These are phyloP conservation scores for Aspergillus taichungensis DNA, from an alignment of 495 filamentous ascomycete genomes.

Conservation along the genomic window DNA sequence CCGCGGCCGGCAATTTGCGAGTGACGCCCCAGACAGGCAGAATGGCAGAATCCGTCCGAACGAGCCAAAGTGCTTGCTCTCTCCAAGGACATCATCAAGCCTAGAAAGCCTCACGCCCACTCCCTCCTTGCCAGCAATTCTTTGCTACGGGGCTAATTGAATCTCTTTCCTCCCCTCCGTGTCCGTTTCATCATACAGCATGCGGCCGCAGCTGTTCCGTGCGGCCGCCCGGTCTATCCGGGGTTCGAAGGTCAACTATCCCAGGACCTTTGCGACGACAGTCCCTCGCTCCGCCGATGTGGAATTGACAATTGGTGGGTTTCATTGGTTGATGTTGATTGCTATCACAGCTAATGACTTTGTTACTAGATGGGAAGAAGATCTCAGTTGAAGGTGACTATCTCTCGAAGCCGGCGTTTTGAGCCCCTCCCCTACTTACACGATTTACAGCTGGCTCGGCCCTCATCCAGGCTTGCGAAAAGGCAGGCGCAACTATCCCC, in stretches of 20 bases:
- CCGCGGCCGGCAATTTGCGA: slow-evolving; percentile 27
- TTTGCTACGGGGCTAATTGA: slow-evolving; percentile 11
- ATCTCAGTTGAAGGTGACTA: slow-evolving; percentile 82
- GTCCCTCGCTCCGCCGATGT: slow-evolving; percentile 71
- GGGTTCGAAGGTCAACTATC: slow-evolving; percentile 50
- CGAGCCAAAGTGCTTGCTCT: slow-evolving; percentile 25
- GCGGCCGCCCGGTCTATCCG: slow-evolving; percentile 73
- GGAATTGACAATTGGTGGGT: slow-evolving; percentile 85
- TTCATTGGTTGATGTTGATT: slow-evolving; percentile 12
- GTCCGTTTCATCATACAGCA: slow-evolving; percentile 45
- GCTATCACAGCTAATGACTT: slow-evolving; percentile 5
- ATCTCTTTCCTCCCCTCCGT: slow-evolving; percentile 25
- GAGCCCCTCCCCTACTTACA: slow-evolving; percentile 19
- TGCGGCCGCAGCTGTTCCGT: slow-evolving; percentile 83
- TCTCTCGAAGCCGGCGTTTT: slow-evolving; percentile 3
- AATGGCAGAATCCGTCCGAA: slow-evolving; percentile 17
- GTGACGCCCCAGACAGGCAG: slow-evolving; percentile 17
- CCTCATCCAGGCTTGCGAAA: slow-evolving; percentile 97
- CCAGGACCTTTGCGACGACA: slow-evolving; percentile 68
- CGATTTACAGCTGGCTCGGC: slow-evolving; percentile 59
- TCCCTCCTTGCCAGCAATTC: not conserved
- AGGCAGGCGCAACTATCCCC: slow-evolving; percentile 84
- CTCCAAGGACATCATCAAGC: slow-evolving; percentile 21
- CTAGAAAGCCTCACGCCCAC: slow-evolving; percentile 7
- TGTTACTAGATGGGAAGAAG: slow-evolving; percentile 76